A percentile compares a stretch with the other conserved stretches of the same genome.
These are phyloP conservation scores for Quercus suber DNA, from an alignment of 306 rosid species.

Conservation along the genomic window DNA sequence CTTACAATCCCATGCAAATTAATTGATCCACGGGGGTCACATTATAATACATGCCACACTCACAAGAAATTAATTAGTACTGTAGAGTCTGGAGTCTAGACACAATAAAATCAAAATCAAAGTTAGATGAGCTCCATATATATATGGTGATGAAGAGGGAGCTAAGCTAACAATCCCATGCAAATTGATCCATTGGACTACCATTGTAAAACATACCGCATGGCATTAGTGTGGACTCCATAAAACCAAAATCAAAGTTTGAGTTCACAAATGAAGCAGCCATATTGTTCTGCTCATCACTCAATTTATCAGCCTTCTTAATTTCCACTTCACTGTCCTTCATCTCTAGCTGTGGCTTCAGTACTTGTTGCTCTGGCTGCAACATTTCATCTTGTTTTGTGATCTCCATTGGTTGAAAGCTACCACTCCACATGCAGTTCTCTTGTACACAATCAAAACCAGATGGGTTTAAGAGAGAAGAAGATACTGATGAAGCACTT, in stretches of 20 bases:
- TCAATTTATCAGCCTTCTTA: not conserved
- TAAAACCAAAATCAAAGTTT: constrained; percentile 27
- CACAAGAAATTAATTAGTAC: not conserved
- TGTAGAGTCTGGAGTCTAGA: not conserved
- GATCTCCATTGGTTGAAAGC: not conserved
- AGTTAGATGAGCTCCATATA: not conserved
- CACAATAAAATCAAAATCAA: not conserved
- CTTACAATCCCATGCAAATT: constrained; percentile 1
- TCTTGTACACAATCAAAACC: constrained; percentile 6
- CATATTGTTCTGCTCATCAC: not conserved
- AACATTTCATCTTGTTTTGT: not conserved
- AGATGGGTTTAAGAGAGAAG: constrained; percentile 15
- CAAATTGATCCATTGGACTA: constrained; percentile 26
- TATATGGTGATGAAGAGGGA: not conserved
- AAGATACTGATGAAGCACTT: not conserved
- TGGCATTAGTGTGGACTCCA: constrained; percentile 17
- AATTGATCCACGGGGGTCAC: not conserved
- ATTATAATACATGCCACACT: not conserved
- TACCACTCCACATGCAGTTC: constrained; percentile 4
- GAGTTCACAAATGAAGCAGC: constrained; percentile 21
- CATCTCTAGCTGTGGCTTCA: not conserved
- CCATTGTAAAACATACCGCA: constrained; percentile 24
- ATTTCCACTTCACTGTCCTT: constrained; percentile 1
- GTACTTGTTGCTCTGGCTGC: constrained; percentile 1
- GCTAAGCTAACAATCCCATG: constrained; percentile 19